These are phyloP conservation scores for Coemansia sp. DNA, from an alignment of 192 early-diverging fungal genomes.

Conservation along the genomic window DNA sequence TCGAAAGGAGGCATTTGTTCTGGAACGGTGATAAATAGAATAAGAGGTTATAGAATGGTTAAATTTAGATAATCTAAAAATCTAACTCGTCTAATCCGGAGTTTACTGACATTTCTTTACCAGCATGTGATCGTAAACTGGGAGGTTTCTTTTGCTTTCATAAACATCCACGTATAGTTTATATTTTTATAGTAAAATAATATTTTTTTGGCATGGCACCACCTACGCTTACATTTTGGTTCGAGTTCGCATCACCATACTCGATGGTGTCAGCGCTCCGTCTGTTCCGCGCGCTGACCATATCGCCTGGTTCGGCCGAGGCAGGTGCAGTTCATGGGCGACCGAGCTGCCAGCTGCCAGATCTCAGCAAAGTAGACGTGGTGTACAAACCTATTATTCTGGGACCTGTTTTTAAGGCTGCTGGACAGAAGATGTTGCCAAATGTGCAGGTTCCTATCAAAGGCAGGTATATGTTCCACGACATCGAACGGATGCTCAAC, in stretches of 20 bases:
- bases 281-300: conserved; percentile 25
- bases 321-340: neutral
- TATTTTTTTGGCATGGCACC: conserved; percentile 3
- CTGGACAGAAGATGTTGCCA: conserved; percentile 24
- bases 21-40: no score
- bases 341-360: conserved; percentile 25
- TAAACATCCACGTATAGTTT: no score
- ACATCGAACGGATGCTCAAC: conserved; percentile 32
- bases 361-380: conserved; percentile 12
- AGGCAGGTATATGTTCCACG: conserved; percentile 41
- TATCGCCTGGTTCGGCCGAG: neutral
- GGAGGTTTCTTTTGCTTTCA: neutral
- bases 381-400: conserved; percentile 35
- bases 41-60: no score
- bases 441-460: conserved; percentile 33
- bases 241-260: conserved; percentile 54
- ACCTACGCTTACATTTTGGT: conserved; percentile 41
- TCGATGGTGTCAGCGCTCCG: conserved; percentile 49
- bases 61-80: no score
- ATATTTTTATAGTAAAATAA: neutral
- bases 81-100: no score
- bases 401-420: conserved; percentile 35
- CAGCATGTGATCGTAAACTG: no score
- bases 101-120: no score
- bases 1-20: no score